phyloP scores from a whole-genome alignment of 129 eudicot genomes.

The Escallonia rubra region DNA sequence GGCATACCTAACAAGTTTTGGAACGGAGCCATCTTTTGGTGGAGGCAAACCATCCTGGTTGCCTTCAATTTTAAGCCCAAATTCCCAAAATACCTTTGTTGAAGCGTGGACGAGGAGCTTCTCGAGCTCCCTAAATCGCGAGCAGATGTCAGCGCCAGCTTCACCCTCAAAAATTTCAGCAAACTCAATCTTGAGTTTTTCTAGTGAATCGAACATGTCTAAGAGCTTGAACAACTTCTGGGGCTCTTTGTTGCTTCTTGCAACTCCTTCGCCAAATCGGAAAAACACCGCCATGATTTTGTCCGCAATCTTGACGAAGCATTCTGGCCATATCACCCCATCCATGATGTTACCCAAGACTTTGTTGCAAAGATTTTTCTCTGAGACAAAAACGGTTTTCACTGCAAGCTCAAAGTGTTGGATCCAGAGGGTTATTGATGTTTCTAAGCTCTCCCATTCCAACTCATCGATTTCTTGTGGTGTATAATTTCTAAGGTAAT shows the following conservation, averaged over 20 bases:
- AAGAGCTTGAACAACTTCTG: constrained; percentile 75
- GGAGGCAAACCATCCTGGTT: constrained; percentile 69
- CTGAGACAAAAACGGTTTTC: constrained; percentile 57
- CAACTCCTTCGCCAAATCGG: constrained; percentile 81
- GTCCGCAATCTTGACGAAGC: constrained; percentile 69
- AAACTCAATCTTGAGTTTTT: constrained; percentile 48
- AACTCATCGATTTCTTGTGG: constrained; percentile 70
- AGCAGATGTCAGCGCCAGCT: constrained; percentile 61
- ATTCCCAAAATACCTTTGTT: constrained; percentile 66
- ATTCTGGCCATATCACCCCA: constrained; percentile 70
- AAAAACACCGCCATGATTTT: constrained; percentile 91
- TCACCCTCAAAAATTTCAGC: constrained; percentile 59
- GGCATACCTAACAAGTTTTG: constrained; percentile 65
- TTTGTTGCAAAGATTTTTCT: constrained; percentile 55
- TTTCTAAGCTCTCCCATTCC: constrained; percentile 78
- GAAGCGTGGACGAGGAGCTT: constrained; percentile 74
- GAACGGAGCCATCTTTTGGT: constrained; percentile 72
- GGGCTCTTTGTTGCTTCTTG: constrained; percentile 78
- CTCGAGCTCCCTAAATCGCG: constrained; percentile 62
- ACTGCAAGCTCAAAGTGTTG: constrained; percentile 78
- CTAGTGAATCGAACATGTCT: constrained; percentile 78
- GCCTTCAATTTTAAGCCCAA: constrained; percentile 76
- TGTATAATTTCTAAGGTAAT: constrained; percentile 58
- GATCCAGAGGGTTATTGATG: constrained; percentile 71
- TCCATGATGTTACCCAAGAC: constrained; percentile 66